Evolutionary conservation across 129 eudicot species (phyloP).

Genomic region (Helianthus annuus): DNA sequence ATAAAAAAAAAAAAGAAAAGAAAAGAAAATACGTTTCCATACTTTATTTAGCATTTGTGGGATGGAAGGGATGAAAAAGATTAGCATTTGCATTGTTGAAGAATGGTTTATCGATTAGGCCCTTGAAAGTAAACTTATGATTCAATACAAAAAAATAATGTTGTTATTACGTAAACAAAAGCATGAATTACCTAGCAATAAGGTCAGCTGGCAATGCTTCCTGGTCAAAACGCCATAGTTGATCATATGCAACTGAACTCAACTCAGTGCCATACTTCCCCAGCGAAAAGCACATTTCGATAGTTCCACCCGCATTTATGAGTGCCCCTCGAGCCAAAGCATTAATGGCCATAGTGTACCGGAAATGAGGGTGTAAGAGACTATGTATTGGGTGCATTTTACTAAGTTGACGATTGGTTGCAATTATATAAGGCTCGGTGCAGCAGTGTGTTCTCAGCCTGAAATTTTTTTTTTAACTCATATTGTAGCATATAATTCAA

Average conservation of each 20-base stretch:
- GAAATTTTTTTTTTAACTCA: background rate
- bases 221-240: conserved; percentile 64
- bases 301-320: conserved; percentile 53
- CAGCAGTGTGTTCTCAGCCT: conserved; percentile 80
- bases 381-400: conserved; percentile 65
- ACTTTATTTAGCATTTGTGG: too few species aligned
- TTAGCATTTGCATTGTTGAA: too few species aligned
- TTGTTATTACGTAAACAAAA: too few species aligned
- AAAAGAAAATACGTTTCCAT: too few species aligned
- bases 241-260: conserved; percentile 57
- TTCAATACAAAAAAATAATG: too few species aligned
- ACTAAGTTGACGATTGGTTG: conserved; percentile 68
- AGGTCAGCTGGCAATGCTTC: conserved; percentile 31
- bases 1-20: too few species aligned
- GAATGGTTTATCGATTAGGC: too few species aligned
- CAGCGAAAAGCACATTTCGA: conserved; percentile 53
- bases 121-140: too few species aligned
- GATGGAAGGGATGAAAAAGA: too few species aligned
- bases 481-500: background rate
- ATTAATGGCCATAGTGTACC: conserved; percentile 82
- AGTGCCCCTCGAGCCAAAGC: conserved; percentile 62
- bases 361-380: conserved; percentile 20
- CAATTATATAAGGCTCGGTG: conserved; percentile 75
- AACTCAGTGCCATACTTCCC: conserved; percentile 53
- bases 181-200: conserved; percentile 18